Evolutionary conservation across 345 rosid species (phyloP), one percentile per base, ranked within the genome.

Genomic region (Fremontodendron californicum): DNA sequence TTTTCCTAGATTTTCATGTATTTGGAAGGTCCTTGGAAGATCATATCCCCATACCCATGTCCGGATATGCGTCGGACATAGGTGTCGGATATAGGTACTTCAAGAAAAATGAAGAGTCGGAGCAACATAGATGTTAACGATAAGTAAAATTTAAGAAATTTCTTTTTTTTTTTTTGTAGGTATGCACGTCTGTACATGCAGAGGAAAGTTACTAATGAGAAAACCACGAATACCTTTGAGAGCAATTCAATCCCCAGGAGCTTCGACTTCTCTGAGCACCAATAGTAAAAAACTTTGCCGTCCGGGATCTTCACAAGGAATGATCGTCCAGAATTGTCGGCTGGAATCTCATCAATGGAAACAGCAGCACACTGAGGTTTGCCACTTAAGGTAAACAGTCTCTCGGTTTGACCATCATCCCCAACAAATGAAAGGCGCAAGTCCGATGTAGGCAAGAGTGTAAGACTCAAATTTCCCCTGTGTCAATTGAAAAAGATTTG

Each of bases 241-340:
- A 89, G 89, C 81, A 96, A 88, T 88, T 96, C 99, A 77, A 75
- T 62, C 81, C 97, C 99, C 73, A 94, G 73, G 81, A 90, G 97
- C 84, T 88, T 91, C 23, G 92, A 91, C 84, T 91, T 96, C 91
- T 96, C 99, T 0, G 97, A 89, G 86, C 97, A 94, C 99, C 99
- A 96, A 60, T 86, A 96, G 88, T 89, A 91, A 74, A 85, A 88
- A 31, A 70, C 84, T 71, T 79, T 82, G 21, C 85, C 90, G 77
- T 92, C 90, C 57, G 87, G 85, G 33, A 80, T 72, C 80, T 84
- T 91, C 83, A 94, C 77, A 73, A 71, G 81, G 77, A 96, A 94
- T 54, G 99, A 92, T 84, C 97, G 85, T 68, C 97, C 97, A 77
- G 98, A 90, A 84, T 77, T 75, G 85, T 96, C 99, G 33, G 84